These are phyloP conservation scores for Saturnispora besseyi DNA, from an alignment of 805 yeast species.

Conservation along the genomic window DNA sequence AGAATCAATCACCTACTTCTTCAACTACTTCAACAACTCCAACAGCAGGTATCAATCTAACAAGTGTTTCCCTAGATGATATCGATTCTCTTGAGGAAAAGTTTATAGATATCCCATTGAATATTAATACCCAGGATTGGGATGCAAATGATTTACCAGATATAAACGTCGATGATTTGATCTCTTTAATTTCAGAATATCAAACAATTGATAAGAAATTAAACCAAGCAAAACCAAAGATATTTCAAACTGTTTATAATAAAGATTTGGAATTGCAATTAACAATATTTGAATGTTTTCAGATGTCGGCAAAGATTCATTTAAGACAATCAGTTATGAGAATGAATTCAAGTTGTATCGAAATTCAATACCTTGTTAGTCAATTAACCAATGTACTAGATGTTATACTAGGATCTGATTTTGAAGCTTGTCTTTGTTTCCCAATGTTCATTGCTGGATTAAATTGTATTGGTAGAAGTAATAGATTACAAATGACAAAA, in stretches of 20 bases:
- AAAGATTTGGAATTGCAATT: slow-evolving; percentile 57
- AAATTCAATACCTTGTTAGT: slow-evolving; percentile 48
- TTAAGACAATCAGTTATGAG: slow-evolving; percentile 55
- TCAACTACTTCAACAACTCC: slow-evolving; percentile 4
- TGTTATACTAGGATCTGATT: slow-evolving; percentile 51
- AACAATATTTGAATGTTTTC: slow-evolving; percentile 63
- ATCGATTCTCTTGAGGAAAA: slow-evolving; percentile 8
- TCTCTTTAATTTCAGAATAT: slow-evolving; percentile 28
- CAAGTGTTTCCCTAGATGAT: slow-evolving; percentile 6
- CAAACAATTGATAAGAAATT: slow-evolving; percentile 38
- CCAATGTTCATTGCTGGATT: slow-evolving; percentile 75
- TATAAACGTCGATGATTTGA: slow-evolving; percentile 28
- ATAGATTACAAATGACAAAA: slow-evolving; percentile 40
- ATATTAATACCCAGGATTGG: slow-evolving; percentile 11
- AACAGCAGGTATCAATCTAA: neutral
- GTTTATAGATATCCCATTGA: slow-evolving; percentile 13
- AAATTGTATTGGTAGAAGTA: slow-evolving; percentile 46
- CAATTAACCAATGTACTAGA: slow-evolving; percentile 51
- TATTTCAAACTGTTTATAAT: slow-evolving; percentile 29
- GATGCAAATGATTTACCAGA: slow-evolving; percentile 15
- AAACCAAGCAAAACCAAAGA: slow-evolving; percentile 45
- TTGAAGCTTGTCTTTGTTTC: slow-evolving; percentile 65
- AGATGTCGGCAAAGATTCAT: slow-evolving; percentile 58
- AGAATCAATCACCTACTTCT: neutral
- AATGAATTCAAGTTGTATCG: slow-evolving; percentile 52